A percentile compares a stretch with the other conserved stretches of the same genome.
These are phyloP conservation scores for Cordyceps fumosorosea DNA, from an alignment of 2,329 filamentous ascomycete genomes.

Conservation along the genomic window DNA sequence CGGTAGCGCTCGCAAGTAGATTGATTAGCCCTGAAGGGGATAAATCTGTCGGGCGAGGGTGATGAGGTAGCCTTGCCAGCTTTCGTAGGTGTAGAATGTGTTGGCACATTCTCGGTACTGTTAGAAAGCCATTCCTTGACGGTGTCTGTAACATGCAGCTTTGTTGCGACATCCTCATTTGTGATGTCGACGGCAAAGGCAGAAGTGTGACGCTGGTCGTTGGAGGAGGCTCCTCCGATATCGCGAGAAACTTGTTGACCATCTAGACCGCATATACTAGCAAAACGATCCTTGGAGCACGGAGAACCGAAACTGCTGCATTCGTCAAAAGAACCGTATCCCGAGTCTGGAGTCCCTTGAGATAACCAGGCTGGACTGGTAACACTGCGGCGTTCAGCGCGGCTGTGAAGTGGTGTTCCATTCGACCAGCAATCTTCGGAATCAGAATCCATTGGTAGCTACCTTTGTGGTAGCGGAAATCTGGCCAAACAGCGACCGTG, in stretches of 20 bases:
- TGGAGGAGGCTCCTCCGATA: neutral
- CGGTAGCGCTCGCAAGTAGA: slow-evolving; percentile 39
- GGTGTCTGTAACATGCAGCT: neutral
- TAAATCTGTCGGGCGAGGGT: slow-evolving; percentile 41
- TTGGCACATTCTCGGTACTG: neutral
- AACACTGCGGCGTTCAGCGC: neutral
- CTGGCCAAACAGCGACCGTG: neutral
- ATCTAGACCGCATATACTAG: neutral
- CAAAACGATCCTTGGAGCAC: neutral
- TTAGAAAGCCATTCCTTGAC: neutral
- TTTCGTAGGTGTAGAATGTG: neutral
- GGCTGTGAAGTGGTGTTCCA: slow-evolving; percentile 6
- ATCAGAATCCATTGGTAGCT: neutral
- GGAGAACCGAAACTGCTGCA: slow-evolving; percentile 10
- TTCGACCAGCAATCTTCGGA: slow-evolving; percentile 1
- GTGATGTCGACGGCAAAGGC: neutral
- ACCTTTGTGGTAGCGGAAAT: neutral
- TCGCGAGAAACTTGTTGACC: slow-evolving; percentile 1
- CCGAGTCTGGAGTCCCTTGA: slow-evolving; percentile 20
- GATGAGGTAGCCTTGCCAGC: slow-evolving; percentile 14
- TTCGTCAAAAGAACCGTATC: slow-evolving; percentile 24
- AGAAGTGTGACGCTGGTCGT: neutral
- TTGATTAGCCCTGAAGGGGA: slow-evolving; percentile 35
- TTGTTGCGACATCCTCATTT: neutral
- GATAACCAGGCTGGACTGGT: neutral